phyloP scores from a whole-genome alignment of 2,329 filamentous ascomycete genomes.

The Ophiostoma perfectum region DNA sequence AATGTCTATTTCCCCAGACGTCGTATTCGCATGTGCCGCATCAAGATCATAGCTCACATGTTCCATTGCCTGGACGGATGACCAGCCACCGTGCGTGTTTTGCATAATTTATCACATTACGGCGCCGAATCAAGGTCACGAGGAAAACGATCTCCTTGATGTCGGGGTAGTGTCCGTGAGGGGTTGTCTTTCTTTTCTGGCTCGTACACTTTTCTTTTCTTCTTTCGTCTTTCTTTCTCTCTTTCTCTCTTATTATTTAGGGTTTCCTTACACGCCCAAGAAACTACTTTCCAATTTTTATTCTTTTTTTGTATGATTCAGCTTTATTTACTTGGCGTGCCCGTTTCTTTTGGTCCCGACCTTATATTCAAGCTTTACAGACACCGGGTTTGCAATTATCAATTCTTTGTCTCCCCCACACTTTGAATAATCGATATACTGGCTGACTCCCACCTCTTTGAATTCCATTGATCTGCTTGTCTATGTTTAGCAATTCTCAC shows the following conservation, averaged over 20 bases:
- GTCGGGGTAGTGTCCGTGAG: background rate
- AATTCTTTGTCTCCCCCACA: no score
- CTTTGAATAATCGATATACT: no score
- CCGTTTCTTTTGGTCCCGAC: no score
- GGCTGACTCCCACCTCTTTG: no score
- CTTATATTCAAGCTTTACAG: no score
- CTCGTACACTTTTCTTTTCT: background rate
- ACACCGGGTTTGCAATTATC: no score
- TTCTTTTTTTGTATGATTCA: no score
- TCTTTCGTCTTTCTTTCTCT: background rate
- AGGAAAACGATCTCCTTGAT: background rate
- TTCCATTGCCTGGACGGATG: background rate
- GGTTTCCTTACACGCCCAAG: background rate
- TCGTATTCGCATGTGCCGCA: background rate
- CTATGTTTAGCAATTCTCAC: no score
- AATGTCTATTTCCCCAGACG: background rate
- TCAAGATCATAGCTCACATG: slow-evolving; percentile 5
- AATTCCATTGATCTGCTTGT: no score
- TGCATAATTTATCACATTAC: background rate
- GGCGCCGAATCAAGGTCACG: background rate
- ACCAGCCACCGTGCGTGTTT: background rate
- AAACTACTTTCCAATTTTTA: background rate
- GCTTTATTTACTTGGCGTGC: no score
- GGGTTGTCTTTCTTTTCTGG: background rate
- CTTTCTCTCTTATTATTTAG: background rate